Base-by-base conservation (phyloP, 2,329 filamentous ascomycete genomes). In the Colletotrichum graminicola region DNA sequence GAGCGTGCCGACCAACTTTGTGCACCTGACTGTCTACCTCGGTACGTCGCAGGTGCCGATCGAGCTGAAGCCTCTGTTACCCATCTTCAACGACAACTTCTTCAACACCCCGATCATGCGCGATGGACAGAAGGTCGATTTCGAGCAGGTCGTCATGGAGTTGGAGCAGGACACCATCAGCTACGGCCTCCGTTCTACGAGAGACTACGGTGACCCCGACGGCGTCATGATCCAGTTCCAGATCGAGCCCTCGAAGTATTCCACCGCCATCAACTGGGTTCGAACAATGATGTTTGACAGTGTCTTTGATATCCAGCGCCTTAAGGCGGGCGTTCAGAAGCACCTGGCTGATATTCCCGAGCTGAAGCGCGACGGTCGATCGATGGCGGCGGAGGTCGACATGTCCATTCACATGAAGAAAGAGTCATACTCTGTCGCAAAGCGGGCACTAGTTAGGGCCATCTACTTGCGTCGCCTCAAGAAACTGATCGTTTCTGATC, bases 301-400 rank as follows among this genome's bases (percentile, higher is more conserved):
- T 49, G 86, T 98, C 62, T 97, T 98, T 77, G 95, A 98, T 76
- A 87, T 91, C 3, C 83, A 84, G 60, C 85, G 90, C 32, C 83
- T 92, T 62, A 88, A 87, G 75, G 89, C 93, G 74, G 84, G 86
- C 29, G 83, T 97, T 21, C 91, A 91, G 69, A 97, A 97, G 80
- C 90, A 97, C 56, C 86, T 98, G 23, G 94, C 95, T 3, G 95
- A 98, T 76, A 92, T 99, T 23, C 96, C 96, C 0, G 94, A 98
- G 78, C 87, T 91, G 63, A 99, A 98, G 85, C 93, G 96, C 52
- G 93, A 93, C 76, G 96, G 96, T 1, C 89, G 91, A 67, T 84
- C 84, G 52, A 92, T 92, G 90, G 84, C 89, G 5, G 83, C 82
- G 66, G 89, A 91, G 73, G 86, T 92, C 68, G 90, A 96, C 76